Evolutionary conservation across 345 rosid genomes (phyloP).

Genomic region (Rhodomyrtus tomentosa): DNA sequence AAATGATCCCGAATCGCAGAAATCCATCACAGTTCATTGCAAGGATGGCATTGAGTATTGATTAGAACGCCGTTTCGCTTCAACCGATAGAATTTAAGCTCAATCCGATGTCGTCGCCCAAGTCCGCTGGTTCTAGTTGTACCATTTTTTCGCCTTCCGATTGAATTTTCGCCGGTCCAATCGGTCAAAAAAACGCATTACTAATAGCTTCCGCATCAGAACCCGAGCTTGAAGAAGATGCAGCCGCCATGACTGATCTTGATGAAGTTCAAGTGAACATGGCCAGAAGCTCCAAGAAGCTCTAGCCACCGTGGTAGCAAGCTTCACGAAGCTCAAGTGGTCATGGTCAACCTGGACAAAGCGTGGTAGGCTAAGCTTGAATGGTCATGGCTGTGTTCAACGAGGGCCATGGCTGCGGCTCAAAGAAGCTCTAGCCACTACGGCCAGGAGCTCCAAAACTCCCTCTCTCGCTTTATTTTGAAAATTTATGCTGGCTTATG

Average conservation of each 20-base stretch:
- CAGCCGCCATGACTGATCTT: neutral
- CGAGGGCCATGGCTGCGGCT: neutral
- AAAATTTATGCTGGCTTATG: neutral
- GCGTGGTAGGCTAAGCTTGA: neutral
- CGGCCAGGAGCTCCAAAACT: fast-evolving
- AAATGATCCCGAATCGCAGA: no score
- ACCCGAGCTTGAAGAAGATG: neutral
- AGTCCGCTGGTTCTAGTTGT: no score
- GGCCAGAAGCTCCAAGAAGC: neutral
- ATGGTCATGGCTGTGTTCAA: neutral
- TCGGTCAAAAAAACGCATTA: no score
- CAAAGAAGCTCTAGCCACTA: neutral
- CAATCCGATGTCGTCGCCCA: no score
- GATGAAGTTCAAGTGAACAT: neutral
- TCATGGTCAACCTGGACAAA: neutral
- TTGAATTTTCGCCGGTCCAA: no score
- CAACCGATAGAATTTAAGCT: no score
- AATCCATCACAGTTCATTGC: no score
- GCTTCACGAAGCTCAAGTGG: neutral
- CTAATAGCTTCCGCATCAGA: no score
- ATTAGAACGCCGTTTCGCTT: no score
- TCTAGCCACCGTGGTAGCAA: neutral
- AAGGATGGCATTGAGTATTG: no score
- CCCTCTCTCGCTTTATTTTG: neutral
- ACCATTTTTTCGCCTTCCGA: no score